Evolutionary conservation across 768 basidiomycete genomes (phyloP).

Genomic region (Cystobasidium onofrii): DNA sequence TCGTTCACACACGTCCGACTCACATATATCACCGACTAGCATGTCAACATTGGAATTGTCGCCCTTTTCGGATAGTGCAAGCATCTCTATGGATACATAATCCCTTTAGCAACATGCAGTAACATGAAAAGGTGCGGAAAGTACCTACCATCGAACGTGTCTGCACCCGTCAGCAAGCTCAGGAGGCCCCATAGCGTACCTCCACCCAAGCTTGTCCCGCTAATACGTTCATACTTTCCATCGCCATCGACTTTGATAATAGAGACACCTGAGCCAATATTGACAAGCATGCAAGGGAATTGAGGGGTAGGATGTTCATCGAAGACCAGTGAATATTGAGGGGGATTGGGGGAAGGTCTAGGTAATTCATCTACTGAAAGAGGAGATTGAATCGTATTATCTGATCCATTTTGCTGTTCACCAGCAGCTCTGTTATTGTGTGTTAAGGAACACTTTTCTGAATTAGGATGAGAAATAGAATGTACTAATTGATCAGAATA

Average conservation of each 20-base stretch:
- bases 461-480: slow-evolving; percentile 50
- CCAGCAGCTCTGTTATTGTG: neutral
- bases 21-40: slow-evolving; percentile 98
- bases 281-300: slow-evolving; percentile 89
- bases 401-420: slow-evolving; percentile 29
- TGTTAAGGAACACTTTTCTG: neutral
- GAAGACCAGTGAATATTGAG: slow-evolving; percentile 78
- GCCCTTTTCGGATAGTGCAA: slow-evolving; percentile 82
- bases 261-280: slow-evolving; percentile 95
- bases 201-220: slow-evolving; percentile 92
- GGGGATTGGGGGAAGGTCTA: slow-evolving; percentile 83
- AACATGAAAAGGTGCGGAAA: neutral
- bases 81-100: slow-evolving; percentile 65
- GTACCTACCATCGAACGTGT: slow-evolving; percentile 81
- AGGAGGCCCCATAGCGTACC: slow-evolving; percentile 95
- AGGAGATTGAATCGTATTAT: slow-evolving; percentile 29
- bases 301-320: slow-evolving; percentile 74
- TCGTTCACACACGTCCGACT: no score
- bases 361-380: slow-evolving; percentile 51
- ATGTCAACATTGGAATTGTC: slow-evolving; percentile 93
- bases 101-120: neutral
- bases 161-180: slow-evolving; percentile 88
- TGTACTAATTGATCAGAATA: slow-evolving; percentile 94
- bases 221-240: slow-evolving; percentile 89
- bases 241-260: slow-evolving; percentile 96